These are phyloP conservation scores for Monilinia fructigena DNA, from an alignment of 2,329 filamentous ascomycete genomes.

Conservation along the genomic window DNA sequence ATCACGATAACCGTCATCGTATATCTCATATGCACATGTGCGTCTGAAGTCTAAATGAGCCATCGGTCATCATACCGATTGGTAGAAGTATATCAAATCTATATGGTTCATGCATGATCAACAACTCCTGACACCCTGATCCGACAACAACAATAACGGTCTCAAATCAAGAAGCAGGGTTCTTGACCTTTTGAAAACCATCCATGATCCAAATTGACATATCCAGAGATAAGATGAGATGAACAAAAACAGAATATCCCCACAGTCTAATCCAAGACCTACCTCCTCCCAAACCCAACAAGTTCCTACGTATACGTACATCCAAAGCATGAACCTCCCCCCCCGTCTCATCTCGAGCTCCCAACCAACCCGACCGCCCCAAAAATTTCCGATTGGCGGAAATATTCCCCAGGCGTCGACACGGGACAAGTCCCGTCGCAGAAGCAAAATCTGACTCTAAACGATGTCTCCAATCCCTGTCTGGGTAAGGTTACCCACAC, in stretches of 20 bases:
- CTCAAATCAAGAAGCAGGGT: neutral
- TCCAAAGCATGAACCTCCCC: neutral
- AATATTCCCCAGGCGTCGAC: constrained; percentile 2
- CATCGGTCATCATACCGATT: neutral
- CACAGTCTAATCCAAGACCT: no score
- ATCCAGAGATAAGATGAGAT: constrained; percentile 6
- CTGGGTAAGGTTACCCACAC: constrained; percentile 4
- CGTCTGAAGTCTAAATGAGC: neutral
- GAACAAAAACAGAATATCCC: constrained; percentile 6
- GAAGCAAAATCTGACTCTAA: constrained; percentile 17
- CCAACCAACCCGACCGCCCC: neutral
- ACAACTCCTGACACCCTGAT: neutral
- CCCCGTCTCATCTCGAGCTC: neutral
- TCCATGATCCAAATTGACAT: neutral
- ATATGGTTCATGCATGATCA: neutral
- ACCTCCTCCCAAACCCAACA: neutral
- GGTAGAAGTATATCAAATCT: neutral
- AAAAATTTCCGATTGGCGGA: neutral
- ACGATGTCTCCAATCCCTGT: constrained; percentile 17
- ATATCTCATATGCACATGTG: neutral
- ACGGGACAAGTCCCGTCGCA: constrained; percentile 17
- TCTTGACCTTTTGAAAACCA: neutral
- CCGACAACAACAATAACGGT: neutral
- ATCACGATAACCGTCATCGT: neutral
- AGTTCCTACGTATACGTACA: neutral